A percentile compares a stretch with the other conserved stretches of the same genome.
Conservation (phyloP, 305 asterid genomes). For the Solanum chacoense region DNA sequence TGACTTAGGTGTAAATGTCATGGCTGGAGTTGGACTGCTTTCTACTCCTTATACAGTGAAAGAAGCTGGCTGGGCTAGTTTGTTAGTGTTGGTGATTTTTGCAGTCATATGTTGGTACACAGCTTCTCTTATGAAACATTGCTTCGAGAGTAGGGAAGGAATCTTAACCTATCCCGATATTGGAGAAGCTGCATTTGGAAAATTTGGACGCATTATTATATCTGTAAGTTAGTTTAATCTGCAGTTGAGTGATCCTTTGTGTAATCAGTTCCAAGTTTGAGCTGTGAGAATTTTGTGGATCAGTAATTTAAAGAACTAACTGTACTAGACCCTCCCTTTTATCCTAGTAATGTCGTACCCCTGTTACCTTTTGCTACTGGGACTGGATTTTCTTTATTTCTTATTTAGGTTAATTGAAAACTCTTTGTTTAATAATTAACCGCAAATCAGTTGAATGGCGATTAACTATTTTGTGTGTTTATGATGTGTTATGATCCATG, state of each 20-base stretch:
- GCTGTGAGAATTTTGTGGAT: neutral
- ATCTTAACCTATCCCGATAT: slow-evolving; percentile 73
- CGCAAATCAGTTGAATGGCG: neutral
- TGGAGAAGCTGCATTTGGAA: slow-evolving; percentile 86
- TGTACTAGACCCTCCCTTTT: neutral
- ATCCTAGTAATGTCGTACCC: neutral
- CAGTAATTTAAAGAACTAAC: neutral
- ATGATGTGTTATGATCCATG: neutral
- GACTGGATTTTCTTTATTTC: neutral
- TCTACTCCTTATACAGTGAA: slow-evolving; percentile 54
- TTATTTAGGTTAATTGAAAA: neutral
- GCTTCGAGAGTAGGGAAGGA: slow-evolving; percentile 66
- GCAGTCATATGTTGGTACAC: slow-evolving; percentile 67
- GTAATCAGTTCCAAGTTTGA: neutral
- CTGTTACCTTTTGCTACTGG: neutral
- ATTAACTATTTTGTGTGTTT: neutral
- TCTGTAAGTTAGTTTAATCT: slow-evolving; percentile 40
- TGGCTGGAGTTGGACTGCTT: slow-evolving; percentile 84
- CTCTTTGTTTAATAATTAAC: neutral
- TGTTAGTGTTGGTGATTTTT: slow-evolving; percentile 41
- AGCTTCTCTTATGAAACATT: slow-evolving; percentile 58
- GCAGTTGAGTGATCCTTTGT: neutral
- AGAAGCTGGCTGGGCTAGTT: slow-evolving; percentile 75
- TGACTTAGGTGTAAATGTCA: slow-evolving; percentile 52
- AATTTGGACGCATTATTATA: slow-evolving; percentile 47